phyloP scores from a whole-genome alignment of 345 rosid species.

The Syzygium grande region DNA sequence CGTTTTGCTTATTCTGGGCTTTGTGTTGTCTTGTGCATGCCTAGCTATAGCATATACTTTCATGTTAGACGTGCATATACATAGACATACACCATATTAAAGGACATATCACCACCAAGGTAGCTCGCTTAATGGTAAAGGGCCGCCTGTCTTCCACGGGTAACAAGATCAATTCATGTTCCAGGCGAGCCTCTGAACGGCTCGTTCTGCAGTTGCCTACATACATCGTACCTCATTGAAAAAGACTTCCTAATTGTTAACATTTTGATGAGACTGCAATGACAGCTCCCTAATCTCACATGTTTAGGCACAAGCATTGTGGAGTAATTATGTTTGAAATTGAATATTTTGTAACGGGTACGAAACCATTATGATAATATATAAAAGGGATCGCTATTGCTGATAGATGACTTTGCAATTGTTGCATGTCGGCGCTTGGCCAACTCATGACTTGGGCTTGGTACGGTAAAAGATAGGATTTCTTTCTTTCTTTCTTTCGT shows the following conservation, averaged over 20 bases:
- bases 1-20: not conserved
- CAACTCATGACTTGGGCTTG: not conserved
- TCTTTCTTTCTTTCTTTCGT: not conserved
- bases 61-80: not conserved
- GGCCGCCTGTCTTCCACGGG: not conserved
- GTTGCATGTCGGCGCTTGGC: not conserved
- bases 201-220: not conserved
- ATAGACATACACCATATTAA: not conserved
- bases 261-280: rapidly evolving
- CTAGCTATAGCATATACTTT: not conserved
- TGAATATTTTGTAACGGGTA: not conserved
- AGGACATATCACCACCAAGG: not conserved
- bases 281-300: not conserved
- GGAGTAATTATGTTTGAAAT: not conserved
- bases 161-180: not conserved
- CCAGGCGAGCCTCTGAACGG: not conserved
- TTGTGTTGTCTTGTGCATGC: not conserved
- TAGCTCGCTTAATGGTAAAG: not conserved
- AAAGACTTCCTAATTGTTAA: not conserved
- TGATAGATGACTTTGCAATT: not conserved
- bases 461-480: not conserved
- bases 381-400: not conserved
- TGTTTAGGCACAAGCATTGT: too few species aligned
- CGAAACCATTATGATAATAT: not conserved
- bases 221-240: not conserved